phyloP scores from a whole-genome alignment of 164 flowering plant species.

The Sedum album region DNA sequence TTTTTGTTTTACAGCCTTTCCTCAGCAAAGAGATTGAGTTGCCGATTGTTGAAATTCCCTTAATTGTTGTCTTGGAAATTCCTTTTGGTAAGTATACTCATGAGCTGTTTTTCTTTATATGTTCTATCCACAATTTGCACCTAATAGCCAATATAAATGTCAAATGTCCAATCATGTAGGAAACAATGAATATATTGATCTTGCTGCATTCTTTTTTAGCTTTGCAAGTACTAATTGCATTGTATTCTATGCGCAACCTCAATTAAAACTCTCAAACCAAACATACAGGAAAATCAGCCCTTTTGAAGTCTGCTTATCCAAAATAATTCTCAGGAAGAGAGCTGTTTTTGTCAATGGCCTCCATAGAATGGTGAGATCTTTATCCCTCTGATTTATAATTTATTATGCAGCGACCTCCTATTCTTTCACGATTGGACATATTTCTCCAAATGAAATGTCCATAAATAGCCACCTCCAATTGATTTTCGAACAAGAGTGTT shows the following conservation, averaged over 20 bases:
- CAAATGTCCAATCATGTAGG: no score
- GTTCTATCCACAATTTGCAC: not conserved
- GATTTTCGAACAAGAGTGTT: no score
- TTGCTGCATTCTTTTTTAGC: not conserved
- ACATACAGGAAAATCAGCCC: constrained; percentile 77
- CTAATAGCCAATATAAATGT: no score
- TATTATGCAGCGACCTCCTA: no score
- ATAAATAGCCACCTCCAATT: not conserved
- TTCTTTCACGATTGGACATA: no score
- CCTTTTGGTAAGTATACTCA: constrained; percentile 56
- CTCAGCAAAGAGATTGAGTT: constrained; percentile 68
- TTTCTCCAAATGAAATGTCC: not conserved
- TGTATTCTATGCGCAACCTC: constrained; percentile 40
- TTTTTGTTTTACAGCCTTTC: constrained; percentile 52
- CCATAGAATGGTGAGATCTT: constrained; percentile 52
- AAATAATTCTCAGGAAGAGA: constrained; percentile 39
- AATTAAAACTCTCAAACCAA: constrained; percentile 57
- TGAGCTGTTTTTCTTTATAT: not conserved
- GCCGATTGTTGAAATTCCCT: constrained; percentile 60
- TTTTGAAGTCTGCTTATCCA: constrained; percentile 60
- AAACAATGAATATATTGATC: not conserved
- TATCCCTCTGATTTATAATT: not conserved
- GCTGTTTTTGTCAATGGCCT: constrained; percentile 73
- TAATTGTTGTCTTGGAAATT: constrained; percentile 40
- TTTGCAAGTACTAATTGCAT: no score